Evolutionary conservation across 495 filamentous ascomycete genomes (phyloP), one percentile per base, ranked within the genome.

Genomic region (Penicillium ucsense): DNA sequence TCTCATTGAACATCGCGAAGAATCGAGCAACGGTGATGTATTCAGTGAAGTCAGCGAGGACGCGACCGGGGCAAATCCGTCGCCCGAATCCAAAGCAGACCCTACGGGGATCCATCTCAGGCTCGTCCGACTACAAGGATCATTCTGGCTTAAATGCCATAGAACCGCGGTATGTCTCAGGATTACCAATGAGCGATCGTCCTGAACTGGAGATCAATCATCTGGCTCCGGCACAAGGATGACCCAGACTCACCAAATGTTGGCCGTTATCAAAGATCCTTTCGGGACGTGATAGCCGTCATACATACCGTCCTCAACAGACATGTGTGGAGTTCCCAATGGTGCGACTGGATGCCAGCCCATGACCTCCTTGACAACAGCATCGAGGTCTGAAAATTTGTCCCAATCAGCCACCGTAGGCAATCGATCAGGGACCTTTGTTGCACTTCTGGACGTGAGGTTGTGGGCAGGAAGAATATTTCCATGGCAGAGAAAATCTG

Each of bases 271-370:
- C 3, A 61, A 60, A 4, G 77, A 60, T 27, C 66, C 63, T 48
- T 71, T 73, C 6, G 79, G 77, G 39, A 81, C 77, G 5, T 65
- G 59, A 52, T 70, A 77, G 8, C 74, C 78, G 2, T 69, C 50
- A 37, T 70, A 75, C 8, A 66, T 59, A 50, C 82, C 77, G 41
- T 81, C 80, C n/a, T 73, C 59, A 5, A 67, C 61, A 3, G 72
- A 65, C 4, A 63, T 64, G 53, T 87, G 82, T 0, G 82, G 77
- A 28, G 84, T 60, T 2, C 60, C 64, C 47, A 71, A 63, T 0
- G 78, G 69, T 0, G 47, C 49, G 8, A 73, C 61, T 0, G 66
- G 64, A 38, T 69, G 64, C 73, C 74, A 78, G 10, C 73, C 60
- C 2, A 71, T 54, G 3, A 54, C 55, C 40, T 77, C 72, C 45